These are phyloP conservation scores for Hypericum androsaemum DNA, from an alignment of 345 rosid genomes.

Conservation along the genomic window DNA sequence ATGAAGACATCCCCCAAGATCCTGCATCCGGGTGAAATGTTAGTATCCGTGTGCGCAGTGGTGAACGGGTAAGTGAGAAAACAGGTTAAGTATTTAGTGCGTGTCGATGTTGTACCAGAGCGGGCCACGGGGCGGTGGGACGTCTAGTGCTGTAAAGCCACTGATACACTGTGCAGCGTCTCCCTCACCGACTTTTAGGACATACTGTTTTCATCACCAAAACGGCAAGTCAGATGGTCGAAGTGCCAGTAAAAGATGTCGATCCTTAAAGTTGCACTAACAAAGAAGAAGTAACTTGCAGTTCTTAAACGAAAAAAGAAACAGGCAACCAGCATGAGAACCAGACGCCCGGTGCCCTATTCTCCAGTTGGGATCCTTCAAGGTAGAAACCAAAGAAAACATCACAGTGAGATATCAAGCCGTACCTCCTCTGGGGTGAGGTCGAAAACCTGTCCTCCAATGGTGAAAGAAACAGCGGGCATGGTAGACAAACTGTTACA, in stretches of 20 bases:
- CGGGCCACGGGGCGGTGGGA: conserved; percentile 45
- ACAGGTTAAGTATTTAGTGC: no score
- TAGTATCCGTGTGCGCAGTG: background rate
- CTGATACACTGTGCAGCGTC: conserved; percentile 34
- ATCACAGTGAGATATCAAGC: background rate
- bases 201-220: conserved; percentile 21
- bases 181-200: conserved; percentile 27
- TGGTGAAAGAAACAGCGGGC: conserved; percentile 42
- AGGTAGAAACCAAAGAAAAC: background rate
- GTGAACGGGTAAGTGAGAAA: no score
- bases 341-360: no score
- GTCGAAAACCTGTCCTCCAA: conserved; percentile 34
- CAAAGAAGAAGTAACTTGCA: no score
- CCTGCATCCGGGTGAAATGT: conserved; percentile 22
- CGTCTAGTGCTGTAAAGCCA: conserved; percentile 36
- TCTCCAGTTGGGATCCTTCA: no score
- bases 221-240: no score
- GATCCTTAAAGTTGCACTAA: no score
- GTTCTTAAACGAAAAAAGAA: conserved; percentile 2
- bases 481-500: conserved; percentile 27
- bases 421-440: conserved; percentile 41
- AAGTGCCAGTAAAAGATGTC: no score
- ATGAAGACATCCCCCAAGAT: conserved; percentile 46
- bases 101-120: conserved; percentile 28
- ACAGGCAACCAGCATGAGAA: no score